Percentiles rank a stretch among this genome's conserved stretches.
Evolutionary conservation across 1,284 basidiomycete genomes (phyloP).

Genomic region (Marasmius sp.): DNA sequence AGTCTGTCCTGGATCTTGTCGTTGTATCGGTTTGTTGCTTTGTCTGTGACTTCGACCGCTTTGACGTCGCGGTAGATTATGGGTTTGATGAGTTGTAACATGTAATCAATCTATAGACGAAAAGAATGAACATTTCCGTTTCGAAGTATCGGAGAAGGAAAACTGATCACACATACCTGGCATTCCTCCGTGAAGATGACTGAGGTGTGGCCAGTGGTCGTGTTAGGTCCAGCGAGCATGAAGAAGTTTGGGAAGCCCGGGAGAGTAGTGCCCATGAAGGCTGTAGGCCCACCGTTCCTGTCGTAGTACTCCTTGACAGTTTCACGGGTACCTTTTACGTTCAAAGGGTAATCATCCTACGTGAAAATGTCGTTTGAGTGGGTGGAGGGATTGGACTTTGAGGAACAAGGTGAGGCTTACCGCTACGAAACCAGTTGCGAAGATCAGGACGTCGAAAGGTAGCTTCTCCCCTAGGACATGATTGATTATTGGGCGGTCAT

Average conservation of each 20-base stretch:
- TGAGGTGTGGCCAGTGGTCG: slow-evolving; percentile 45
- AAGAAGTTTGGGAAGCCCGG: slow-evolving; percentile 46
- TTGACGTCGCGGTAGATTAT: slow-evolving; percentile 30
- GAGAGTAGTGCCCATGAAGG: slow-evolving; percentile 39
- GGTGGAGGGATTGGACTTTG: neutral
- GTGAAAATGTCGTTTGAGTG: neutral
- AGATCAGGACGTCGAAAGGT: slow-evolving; percentile 36
- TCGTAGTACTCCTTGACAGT: slow-evolving; percentile 40
- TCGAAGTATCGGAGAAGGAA: neutral
- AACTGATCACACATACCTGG: slow-evolving; percentile 29
- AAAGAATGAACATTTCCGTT: neutral
- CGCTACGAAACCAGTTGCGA: slow-evolving; percentile 37
- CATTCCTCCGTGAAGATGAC: slow-evolving; percentile 43
- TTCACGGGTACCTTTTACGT: slow-evolving; percentile 26
- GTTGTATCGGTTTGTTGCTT: slow-evolving; percentile 43
- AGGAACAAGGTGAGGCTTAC: slow-evolving; percentile 20
- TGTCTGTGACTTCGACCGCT: slow-evolving; percentile 31
- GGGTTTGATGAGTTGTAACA: slow-evolving; percentile 37
- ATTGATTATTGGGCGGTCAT: neutral
- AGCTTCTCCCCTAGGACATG: slow-evolving; percentile 32
- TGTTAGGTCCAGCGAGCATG: slow-evolving; percentile 43
- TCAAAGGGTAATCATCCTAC: slow-evolving; percentile 32
- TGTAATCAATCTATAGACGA: slow-evolving; percentile 16
- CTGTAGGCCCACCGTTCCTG: slow-evolving; percentile 35
- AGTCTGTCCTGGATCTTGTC: slow-evolving; percentile 36